Conservation (phyloP, 441 rosid species). For the Theobroma grandiflorum region DNA sequence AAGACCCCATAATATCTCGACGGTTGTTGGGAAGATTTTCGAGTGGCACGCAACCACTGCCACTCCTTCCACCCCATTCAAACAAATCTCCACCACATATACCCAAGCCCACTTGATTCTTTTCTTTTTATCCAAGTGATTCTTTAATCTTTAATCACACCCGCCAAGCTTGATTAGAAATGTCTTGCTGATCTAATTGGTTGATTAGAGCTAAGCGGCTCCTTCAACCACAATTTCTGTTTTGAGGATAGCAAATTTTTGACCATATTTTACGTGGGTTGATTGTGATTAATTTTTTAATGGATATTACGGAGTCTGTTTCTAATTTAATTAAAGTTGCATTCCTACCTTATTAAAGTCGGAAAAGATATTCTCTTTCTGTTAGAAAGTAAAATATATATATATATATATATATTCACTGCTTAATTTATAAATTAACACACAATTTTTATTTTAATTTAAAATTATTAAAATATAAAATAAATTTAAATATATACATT, state of each 20-base stretch:
- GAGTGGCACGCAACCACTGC: slow-evolving; percentile 22
- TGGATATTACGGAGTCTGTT: neutral
- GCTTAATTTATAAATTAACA: too few species aligned
- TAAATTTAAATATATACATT: too few species aligned
- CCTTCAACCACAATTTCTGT: slow-evolving; percentile 31
- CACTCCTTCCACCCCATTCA: slow-evolving; percentile 23
- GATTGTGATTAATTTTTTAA: neutral
- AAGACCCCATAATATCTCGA: neutral
- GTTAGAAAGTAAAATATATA: too few species aligned
- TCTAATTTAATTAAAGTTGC: slow-evolving; percentile 19
- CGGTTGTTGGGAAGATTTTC: slow-evolving; percentile 26
- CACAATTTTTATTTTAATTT: too few species aligned
- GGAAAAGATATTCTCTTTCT: too few species aligned
- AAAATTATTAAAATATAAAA: too few species aligned
- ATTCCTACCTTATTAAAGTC: neutral
- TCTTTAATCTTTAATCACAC: neutral
- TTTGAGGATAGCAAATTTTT: slow-evolving; percentile 3
- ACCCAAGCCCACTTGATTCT: slow-evolving; percentile 14
- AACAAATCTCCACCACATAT: slow-evolving; percentile 37
- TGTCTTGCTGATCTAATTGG: neutral
- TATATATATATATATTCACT: too few species aligned
- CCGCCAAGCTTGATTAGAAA: neutral
- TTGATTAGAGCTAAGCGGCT: neutral
- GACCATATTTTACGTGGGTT: neutral
- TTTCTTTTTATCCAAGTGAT: slow-evolving; percentile 21